Evolutionary conservation across 73 alveolate species (phyloP), one percentile per base, ranked within the genome.

Genomic region (Paraurostyla sp.): DNA sequence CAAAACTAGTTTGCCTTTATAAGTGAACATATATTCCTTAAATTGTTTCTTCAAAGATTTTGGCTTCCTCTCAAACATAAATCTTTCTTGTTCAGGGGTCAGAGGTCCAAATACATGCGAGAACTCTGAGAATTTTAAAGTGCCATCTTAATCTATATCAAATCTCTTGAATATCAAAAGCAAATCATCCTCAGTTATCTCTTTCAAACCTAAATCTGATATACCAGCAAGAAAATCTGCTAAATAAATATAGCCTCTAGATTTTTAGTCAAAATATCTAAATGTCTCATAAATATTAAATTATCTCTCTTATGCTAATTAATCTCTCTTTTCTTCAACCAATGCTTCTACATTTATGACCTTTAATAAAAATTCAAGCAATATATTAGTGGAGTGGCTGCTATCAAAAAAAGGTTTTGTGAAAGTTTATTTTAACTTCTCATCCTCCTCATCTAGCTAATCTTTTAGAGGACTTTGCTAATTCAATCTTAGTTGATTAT

Each of bases 101-200:
- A 73, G 13, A 16, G 87, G 73, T 35, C 46, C 87, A 27, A 73
- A 73, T 1, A 73, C 4, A 48, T 73, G 59, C 9, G 87, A 73
- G 59, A 73, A 73, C 50, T 73, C 68, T 9, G 87, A 73, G 32
- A 73, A 73, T 33, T 36, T 73, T 16, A 73, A 23, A n/a, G 87
- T 73, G 25, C 87, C 87, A 65, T 65, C 82, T 38, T 65, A 22
- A 27, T 45, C 71, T n/a, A 45, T 45, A 27, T 73, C 87, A 73
- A 32, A 50, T 45, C 71, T 73, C 71, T 50, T 73, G 32, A 23
- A 48, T 11, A 73, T 43, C n/a, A 30, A 25, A 22, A 9, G 2
- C 20, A 73, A 7, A 18, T 45, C 87, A 23, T 73, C 87, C 2
- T 73, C 71, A 16, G 35, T 18, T 11, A 45, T 50, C n/a, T 45